Evolutionary conservation across 2,329 filamentous ascomycete species (phyloP).

Genomic region (Xylariaceae sp.): DNA sequence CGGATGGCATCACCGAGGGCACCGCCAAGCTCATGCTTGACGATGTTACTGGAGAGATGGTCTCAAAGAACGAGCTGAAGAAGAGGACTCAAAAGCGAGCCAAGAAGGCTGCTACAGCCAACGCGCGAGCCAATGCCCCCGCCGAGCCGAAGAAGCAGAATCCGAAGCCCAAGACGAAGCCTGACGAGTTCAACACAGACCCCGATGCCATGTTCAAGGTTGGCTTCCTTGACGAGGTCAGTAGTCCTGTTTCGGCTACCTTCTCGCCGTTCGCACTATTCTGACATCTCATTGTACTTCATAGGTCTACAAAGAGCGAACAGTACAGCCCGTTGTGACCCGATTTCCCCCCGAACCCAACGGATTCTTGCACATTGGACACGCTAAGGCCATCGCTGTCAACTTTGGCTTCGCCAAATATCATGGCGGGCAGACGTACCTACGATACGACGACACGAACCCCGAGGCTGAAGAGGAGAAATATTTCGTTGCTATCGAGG

Average conservation of each 20-base stretch:
- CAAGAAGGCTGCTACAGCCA: constrained; percentile 50
- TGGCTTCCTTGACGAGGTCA: constrained; percentile 68
- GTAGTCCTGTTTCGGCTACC: not conserved
- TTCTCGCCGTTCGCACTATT: no score
- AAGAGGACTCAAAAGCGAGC: constrained; percentile 55
- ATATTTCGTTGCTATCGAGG: constrained; percentile 79
- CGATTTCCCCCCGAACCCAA: constrained; percentile 87
- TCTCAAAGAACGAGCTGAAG: constrained; percentile 60
- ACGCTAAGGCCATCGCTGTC: constrained; percentile 91
- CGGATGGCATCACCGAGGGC: constrained; percentile 36
- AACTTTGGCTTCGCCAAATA: constrained; percentile 92
- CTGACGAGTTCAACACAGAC: constrained; percentile 42
- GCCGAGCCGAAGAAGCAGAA: constrained; percentile 17
- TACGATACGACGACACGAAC: constrained; percentile 93
- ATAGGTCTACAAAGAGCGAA: constrained; percentile 56
- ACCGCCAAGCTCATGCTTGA: constrained; percentile 58
- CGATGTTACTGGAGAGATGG: constrained; percentile 62
- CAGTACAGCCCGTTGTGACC: constrained; percentile 58
- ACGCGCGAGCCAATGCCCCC: constrained; percentile 38
- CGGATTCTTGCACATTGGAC: constrained; percentile 88
- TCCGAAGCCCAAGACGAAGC: constrained; percentile 42
- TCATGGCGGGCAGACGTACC: constrained; percentile 72
- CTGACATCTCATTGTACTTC: not conserved
- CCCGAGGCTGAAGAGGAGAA: constrained; percentile 88
- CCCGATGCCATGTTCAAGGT: constrained; percentile 73